Conservation (phyloP, 805 yeast genomes). For the Candida chilensis region DNA sequence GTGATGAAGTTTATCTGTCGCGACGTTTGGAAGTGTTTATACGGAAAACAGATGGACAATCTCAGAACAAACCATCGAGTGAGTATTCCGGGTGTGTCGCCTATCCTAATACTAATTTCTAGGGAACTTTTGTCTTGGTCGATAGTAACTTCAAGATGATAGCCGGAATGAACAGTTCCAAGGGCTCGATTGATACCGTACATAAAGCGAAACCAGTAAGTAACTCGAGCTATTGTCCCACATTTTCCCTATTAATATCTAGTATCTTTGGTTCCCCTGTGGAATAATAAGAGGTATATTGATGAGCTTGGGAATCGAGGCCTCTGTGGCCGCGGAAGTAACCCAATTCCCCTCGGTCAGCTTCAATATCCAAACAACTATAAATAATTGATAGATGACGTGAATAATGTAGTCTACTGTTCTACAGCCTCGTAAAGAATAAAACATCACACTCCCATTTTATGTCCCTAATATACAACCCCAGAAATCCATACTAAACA, state of each 20-base stretch:
- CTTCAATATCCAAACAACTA: slow-evolving; percentile 57
- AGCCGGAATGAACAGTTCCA: slow-evolving; percentile 35
- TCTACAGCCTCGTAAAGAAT: too few relatives aligned
- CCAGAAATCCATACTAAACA: too few relatives aligned
- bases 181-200: slow-evolving; percentile 33
- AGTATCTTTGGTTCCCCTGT: slow-evolving; percentile 60
- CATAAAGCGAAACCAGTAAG: slow-evolving; percentile 25
- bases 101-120: slow-evolving; percentile 1
- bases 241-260: slow-evolving; percentile 3
- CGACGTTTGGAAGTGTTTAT: slow-evolving; percentile 80
- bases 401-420: too few relatives aligned
- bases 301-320: slow-evolving; percentile 58
- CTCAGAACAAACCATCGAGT: slow-evolving; percentile 85
- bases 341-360: slow-evolving; percentile 56
- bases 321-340: slow-evolving; percentile 57
- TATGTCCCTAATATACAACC: too few relatives aligned
- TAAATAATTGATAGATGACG: slow-evolving; percentile 25
- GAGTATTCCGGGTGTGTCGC: slow-evolving; percentile 1
- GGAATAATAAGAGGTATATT: slow-evolving; percentile 72
- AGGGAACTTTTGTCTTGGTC: slow-evolving; percentile 67
- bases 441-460: too few relatives aligned
- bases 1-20: slow-evolving; percentile 89
- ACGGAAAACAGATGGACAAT: slow-evolving; percentile 84
- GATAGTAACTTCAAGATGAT: slow-evolving; percentile 57
- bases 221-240: not conserved